Percentiles rank a stretch among this genome's conserved stretches.
Conservation (phyloP, 257 asterid species). For the Nemophila menziesii region DNA sequence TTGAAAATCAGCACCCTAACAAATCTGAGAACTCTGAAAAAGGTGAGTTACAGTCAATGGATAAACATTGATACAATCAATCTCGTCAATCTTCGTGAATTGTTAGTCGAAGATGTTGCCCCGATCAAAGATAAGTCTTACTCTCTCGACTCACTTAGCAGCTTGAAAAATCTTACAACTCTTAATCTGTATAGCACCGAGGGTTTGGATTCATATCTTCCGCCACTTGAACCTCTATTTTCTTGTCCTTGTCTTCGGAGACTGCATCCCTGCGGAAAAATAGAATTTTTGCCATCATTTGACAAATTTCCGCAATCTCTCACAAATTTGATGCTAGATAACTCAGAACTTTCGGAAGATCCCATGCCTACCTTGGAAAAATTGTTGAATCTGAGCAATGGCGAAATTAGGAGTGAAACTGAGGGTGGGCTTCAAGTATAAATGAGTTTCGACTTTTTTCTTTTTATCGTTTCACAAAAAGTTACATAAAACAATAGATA, state of each 20-base stretch:
- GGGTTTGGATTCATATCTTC: background rate
- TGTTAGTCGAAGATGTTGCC: background rate
- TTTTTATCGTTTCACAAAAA: no score
- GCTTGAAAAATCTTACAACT: constrained; percentile 2
- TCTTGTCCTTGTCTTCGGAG: constrained; percentile 2
- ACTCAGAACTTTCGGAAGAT: background rate
- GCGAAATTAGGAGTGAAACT: no score
- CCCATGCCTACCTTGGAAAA: constrained; percentile 6
- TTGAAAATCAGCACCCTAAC: background rate
- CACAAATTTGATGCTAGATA: background rate
- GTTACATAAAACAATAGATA: no score
- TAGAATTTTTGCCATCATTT: background rate
- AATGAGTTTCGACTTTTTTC: no score
- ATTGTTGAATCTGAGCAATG: constrained; percentile 3
- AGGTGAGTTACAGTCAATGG: constrained; percentile 1
- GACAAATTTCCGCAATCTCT: constrained; percentile 1
- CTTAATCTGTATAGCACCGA: background rate
- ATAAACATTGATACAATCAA: constrained; percentile 1
- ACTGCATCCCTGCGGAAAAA: background rate
- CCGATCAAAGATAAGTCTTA: background rate
- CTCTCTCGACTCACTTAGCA: constrained; percentile 5
- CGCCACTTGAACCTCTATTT: constrained; percentile 5
- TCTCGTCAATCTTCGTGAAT: constrained; percentile 6
- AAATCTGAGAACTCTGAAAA: no score
- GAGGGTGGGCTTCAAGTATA: no score